A percentile compares a stretch with the other conserved stretches of the same genome.
phyloP scores from a whole-genome alignment of 140 eudicot species.

The Erigeron philadelphicus region DNA sequence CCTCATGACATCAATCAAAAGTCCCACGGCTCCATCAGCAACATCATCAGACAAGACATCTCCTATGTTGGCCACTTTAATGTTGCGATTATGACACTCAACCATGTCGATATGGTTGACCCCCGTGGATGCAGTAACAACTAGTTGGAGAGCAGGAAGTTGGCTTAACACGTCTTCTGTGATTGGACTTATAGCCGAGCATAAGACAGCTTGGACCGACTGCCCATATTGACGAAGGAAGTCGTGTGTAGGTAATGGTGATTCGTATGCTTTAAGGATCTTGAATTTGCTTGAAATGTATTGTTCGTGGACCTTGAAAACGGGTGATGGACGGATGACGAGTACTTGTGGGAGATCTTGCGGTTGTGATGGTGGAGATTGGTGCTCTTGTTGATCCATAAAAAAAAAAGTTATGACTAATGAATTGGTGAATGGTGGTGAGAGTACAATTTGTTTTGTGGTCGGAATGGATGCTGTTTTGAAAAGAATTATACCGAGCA shows the following conservation, averaged over 20 bases:
- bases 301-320: slow-evolving; percentile 26
- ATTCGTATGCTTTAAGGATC: slow-evolving; percentile 29
- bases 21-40: no score
- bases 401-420: background rate
- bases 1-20: slow-evolving; percentile 19
- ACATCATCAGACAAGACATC: slow-evolving; percentile 1
- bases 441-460: no score
- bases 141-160: slow-evolving; percentile 24
- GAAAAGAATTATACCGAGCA: no score
- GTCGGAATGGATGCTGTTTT: no score
- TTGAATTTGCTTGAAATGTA: slow-evolving; percentile 18
- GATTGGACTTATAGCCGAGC: slow-evolving; percentile 20
- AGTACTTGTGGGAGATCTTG: slow-evolving; percentile 16
- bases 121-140: slow-evolving; percentile 25
- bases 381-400: slow-evolving; percentile 23
- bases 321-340: slow-evolving; percentile 22
- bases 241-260: slow-evolving; percentile 27
- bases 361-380: background rate
- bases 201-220: slow-evolving; percentile 20
- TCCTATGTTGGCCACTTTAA: slow-evolving; percentile 21
- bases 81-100: slow-evolving; percentile 25
- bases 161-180: slow-evolving; percentile 15
- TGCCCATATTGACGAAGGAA: slow-evolving; percentile 18
- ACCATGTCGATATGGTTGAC: slow-evolving; percentile 29
- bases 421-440: no score